Percentiles rank a stretch among this genome's conserved stretches.
Evolutionary conservation across 2,329 filamentous ascomycete species (phyloP).

Genomic region (Sphaerulina musiva): DNA sequence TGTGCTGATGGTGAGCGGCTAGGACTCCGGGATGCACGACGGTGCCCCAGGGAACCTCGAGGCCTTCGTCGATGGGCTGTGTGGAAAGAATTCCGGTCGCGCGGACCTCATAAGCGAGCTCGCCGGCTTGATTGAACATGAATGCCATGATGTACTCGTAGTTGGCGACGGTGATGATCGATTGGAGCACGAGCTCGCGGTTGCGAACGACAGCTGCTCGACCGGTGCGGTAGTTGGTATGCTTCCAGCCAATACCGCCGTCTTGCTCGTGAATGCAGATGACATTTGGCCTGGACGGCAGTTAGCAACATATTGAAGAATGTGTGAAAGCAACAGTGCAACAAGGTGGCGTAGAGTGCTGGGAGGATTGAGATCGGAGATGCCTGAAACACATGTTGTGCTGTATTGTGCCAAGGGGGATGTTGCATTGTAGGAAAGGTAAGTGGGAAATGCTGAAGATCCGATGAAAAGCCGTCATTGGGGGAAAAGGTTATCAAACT

Average conservation of each 20-base stretch:
- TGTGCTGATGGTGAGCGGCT: slow-evolving; percentile 67
- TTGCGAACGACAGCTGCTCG: slow-evolving; percentile 55
- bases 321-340: no score
- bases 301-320: no score
- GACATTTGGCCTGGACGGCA: slow-evolving; percentile 48
- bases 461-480: no score
- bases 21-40: slow-evolving; percentile 64
- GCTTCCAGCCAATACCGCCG: slow-evolving; percentile 62
- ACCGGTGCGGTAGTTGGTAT: slow-evolving; percentile 60
- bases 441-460: no score
- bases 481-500: no score
- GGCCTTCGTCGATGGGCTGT: slow-evolving; percentile 59
- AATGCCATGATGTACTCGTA: slow-evolving; percentile 64
- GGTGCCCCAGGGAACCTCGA: slow-evolving; percentile 60
- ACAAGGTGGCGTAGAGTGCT: no score
- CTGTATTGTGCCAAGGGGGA: no score
- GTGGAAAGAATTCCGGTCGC: slow-evolving; percentile 65
- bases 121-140: slow-evolving; percentile 62
- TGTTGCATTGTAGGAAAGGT: no score
- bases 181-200: slow-evolving; percentile 59
- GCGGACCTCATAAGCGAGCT: slow-evolving; percentile 60
- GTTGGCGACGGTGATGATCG: slow-evolving; percentile 61
- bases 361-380: no score
- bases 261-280: slow-evolving; percentile 67
- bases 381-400: no score